These are phyloP conservation scores for Fusarium metavorans DNA, from an alignment of 2,329 filamentous ascomycete species.

Conservation along the genomic window DNA sequence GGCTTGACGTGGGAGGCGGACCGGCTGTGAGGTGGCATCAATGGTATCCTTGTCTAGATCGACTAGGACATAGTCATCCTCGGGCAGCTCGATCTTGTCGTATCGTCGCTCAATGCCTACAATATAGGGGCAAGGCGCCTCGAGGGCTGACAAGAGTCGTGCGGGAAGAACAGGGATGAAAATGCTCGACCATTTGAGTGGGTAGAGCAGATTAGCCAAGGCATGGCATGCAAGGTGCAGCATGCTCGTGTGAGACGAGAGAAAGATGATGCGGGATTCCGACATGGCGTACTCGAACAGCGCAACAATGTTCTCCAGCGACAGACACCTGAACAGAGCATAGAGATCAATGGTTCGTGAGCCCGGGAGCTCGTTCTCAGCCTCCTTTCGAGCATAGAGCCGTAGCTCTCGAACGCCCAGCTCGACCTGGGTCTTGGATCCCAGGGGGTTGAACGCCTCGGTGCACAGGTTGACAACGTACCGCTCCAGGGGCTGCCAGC, in stretches of 20 bases:
- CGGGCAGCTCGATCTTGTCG: slow-evolving; percentile 85
- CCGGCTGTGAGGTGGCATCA: slow-evolving; percentile 83
- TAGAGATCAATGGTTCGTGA: slow-evolving; percentile 93
- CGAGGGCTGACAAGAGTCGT: slow-evolving; percentile 87
- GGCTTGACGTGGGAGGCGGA: slow-evolving; percentile 85
- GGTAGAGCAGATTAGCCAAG: slow-evolving; percentile 87
- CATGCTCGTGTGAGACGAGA: slow-evolving; percentile 97
- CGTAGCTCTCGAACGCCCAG: slow-evolving; percentile 89
- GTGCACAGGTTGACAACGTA: slow-evolving; percentile 98
- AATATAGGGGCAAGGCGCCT: slow-evolving; percentile 96
- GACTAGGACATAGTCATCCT: slow-evolving; percentile 95
- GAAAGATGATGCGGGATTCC: slow-evolving; percentile 94
- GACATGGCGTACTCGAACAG: slow-evolving; percentile 93
- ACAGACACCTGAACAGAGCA: slow-evolving; percentile 89
- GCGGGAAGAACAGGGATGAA: slow-evolving; percentile 93
- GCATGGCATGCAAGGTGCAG: slow-evolving; percentile 91
- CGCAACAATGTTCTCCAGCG: slow-evolving; percentile 90
- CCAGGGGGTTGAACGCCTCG: slow-evolving; percentile 90
- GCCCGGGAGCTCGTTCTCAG: slow-evolving; percentile 90
- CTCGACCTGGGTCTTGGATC: slow-evolving; percentile 96
- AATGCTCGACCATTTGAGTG: slow-evolving; percentile 91
- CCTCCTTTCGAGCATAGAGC: slow-evolving; percentile 93
- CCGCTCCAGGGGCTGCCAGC: slow-evolving; percentile 96
- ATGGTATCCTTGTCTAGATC: slow-evolving; percentile 93
- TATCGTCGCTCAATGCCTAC: slow-evolving; percentile 95